These are phyloP conservation scores for Jimgerdemannia flammicorona DNA, from an alignment of 192 early-diverging fungal genomes.

Conservation along the genomic window DNA sequence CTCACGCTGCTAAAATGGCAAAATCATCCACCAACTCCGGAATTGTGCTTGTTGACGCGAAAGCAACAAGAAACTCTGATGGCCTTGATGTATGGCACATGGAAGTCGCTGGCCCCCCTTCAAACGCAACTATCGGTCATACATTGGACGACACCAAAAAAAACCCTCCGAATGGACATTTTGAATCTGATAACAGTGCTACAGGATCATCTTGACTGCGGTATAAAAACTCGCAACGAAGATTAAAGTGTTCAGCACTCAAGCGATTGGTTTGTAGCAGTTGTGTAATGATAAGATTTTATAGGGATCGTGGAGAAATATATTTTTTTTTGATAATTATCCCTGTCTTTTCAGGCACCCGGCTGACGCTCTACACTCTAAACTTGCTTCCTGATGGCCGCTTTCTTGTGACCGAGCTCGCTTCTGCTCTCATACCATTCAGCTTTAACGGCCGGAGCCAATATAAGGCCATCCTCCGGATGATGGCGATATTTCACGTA, in stretches of 20 bases:
- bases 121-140: constrained; percentile 9
- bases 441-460: constrained; percentile 12
- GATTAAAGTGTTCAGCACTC: constrained; percentile 19
- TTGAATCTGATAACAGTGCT: constrained; percentile 9
- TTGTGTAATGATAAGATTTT: constrained; percentile 2
- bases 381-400: constrained; percentile 12
- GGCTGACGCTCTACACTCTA: constrained; percentile 14
- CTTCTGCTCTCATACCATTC: constrained; percentile 14
- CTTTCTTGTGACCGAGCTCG: constrained; percentile 12
- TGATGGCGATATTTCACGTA: constrained; percentile 17
- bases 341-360: constrained; percentile 13
- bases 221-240: constrained; percentile 6
- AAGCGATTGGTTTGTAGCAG: constrained; percentile 4
- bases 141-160: constrained; percentile 5
- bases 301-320: constrained; percentile 1
- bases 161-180: constrained; percentile 16
- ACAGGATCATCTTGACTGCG: constrained; percentile 4
- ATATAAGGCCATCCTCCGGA: constrained; percentile 9
- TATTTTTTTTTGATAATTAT: constrained; percentile 16
- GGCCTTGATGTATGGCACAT: constrained; percentile 16
- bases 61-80: constrained; percentile 14
- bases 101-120: constrained; percentile 7
- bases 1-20: constrained; percentile 8
- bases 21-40: constrained; percentile 17
- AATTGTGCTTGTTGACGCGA: constrained; percentile 12